Conservation (phyloP, 106 monocot genomes). For the Dendrobium chrysotoxum region DNA sequence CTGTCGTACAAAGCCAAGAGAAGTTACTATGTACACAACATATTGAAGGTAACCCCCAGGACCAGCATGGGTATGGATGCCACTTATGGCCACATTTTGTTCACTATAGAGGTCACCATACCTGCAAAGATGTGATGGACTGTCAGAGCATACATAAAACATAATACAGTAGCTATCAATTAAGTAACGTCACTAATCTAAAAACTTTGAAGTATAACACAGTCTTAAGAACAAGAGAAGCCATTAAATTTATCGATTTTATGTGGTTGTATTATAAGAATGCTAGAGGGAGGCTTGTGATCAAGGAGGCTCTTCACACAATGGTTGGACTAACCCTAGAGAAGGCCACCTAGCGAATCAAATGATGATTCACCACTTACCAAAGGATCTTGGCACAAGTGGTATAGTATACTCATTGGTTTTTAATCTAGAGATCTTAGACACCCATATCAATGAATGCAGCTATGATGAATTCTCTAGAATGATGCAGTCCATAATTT, state of each 20-base stretch:
- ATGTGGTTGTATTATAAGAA: not conserved
- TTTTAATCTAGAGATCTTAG: too few species aligned
- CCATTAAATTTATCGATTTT: not conserved
- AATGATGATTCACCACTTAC: not conserved
- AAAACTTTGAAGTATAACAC: not conserved
- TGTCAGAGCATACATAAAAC: not conserved
- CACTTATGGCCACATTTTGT: slow-evolving; percentile 85
- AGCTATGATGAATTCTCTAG: too few species aligned
- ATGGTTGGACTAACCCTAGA: too few species aligned
- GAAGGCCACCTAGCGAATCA: not conserved
- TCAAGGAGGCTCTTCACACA: too few species aligned
- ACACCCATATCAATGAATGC: too few species aligned
- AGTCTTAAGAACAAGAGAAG: not conserved
- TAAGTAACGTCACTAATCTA: not conserved
- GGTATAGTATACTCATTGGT: too few species aligned
- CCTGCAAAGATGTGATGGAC: slow-evolving; percentile 26
- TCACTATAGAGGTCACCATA: slow-evolving; percentile 72
- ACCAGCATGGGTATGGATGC: slow-evolving; percentile 89
- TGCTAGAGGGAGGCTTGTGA: not conserved
- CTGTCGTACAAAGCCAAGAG: slow-evolving; percentile 84
- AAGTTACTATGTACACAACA: slow-evolving; percentile 82
- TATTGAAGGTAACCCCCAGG: slow-evolving; percentile 97
- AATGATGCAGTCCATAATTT: too few species aligned
- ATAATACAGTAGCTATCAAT: not conserved
- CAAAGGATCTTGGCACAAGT: too few species aligned